These are phyloP conservation scores for Blepharisma undulans DNA, from an alignment of 169 alveolate species.

Conservation along the genomic window DNA sequence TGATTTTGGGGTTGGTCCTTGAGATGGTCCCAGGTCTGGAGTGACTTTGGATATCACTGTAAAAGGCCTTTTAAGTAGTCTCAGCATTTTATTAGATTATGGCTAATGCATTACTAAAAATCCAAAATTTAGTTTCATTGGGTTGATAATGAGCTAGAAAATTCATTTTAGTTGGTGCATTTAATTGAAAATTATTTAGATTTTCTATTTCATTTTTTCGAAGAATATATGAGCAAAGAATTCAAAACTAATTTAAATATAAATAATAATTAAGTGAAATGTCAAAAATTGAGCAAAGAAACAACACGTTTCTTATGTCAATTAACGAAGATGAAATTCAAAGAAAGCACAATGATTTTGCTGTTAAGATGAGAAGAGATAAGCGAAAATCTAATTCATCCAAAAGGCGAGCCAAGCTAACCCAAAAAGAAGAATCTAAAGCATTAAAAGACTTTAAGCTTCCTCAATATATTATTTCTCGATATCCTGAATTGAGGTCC, in stretches of 20 bases:
- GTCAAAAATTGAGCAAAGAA: constrained; percentile 1
- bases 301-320: background rate
- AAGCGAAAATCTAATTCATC: background rate
- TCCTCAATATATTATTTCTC: background rate
- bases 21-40: background rate
- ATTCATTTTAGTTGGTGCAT: background rate
- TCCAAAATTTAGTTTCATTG: background rate
- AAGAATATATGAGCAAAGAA: background rate
- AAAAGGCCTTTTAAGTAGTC: background rate
- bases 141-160: background rate
- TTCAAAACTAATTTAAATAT: background rate
- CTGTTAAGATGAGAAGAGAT: background rate
- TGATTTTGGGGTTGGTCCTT: constrained; percentile 20
- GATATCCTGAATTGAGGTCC: background rate
- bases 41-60: background rate
- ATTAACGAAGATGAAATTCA: background rate
- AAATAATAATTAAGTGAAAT: background rate
- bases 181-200: too few species aligned
- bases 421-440: background rate
- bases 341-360: background rate
- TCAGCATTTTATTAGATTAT: background rate
- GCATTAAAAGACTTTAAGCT: background rate
- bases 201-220: background rate
- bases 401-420: background rate
- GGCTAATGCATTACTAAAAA: background rate